phyloP scores from a whole-genome alignment of 164 flowering plant genomes.

The Vitis labrusca region DNA sequence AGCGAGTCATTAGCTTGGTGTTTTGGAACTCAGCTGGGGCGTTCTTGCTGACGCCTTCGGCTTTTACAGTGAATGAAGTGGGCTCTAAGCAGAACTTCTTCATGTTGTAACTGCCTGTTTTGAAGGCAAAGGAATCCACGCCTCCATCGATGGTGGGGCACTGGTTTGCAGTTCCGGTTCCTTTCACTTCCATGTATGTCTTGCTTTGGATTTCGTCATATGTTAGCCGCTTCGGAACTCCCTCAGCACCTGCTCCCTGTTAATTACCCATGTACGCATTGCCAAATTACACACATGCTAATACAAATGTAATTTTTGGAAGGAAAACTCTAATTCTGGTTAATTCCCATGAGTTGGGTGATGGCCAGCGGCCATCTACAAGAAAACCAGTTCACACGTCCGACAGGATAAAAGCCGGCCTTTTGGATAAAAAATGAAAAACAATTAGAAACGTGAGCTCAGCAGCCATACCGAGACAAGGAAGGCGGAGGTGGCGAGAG shows the following conservation, averaged over 20 bases:
- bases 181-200: slow-evolving; percentile 95
- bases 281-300: too few relatives aligned
- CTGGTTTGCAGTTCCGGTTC: slow-evolving; percentile 96
- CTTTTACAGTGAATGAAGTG: slow-evolving; percentile 94
- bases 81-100: slow-evolving; percentile 95
- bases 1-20: slow-evolving; percentile 99
- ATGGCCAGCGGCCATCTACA: too few relatives aligned
- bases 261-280: too few relatives aligned
- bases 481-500: slow-evolving; percentile 93
- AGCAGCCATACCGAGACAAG: slow-evolving; percentile 62
- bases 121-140: slow-evolving; percentile 63
- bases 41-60: slow-evolving; percentile 84
- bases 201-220: slow-evolving; percentile 96
- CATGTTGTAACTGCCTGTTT: slow-evolving; percentile 78
- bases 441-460: too few relatives aligned
- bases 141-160: slow-evolving; percentile 94
- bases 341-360: too few relatives aligned
- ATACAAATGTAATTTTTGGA: too few relatives aligned
- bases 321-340: too few relatives aligned
- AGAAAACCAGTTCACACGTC: too few relatives aligned
- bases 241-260: slow-evolving; percentile 92
- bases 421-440: too few relatives aligned
- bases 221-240: slow-evolving; percentile 85
- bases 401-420: too few relatives aligned
- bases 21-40: slow-evolving; percentile 85